phyloP scores from a whole-genome alignment of 1,139 yeast species.

The Yamadazyma sp. region DNA sequence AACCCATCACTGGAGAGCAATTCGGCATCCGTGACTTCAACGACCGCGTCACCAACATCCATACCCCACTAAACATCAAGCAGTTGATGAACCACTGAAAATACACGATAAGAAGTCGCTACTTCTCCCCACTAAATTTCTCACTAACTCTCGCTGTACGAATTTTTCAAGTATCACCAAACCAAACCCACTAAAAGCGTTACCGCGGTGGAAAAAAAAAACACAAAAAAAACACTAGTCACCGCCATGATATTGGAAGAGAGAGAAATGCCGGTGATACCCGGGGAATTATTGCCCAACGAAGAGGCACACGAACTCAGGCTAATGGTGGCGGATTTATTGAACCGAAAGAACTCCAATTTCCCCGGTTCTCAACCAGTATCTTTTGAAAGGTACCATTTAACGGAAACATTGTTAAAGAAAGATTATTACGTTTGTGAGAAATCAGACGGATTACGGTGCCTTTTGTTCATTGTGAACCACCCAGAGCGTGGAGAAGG shows the following conservation, averaged over 20 bases:
- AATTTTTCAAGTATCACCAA: not conserved
- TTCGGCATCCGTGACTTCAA: constrained; percentile 32
- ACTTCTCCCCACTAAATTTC: not conserved
- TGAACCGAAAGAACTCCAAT: constrained; percentile 50
- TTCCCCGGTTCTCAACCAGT: constrained; percentile 97
- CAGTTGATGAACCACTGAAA: not conserved
- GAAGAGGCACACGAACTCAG: constrained; percentile 68
- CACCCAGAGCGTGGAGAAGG: constrained; percentile 77
- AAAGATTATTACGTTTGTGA: constrained; percentile 85
- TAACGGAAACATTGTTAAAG: constrained; percentile 59
- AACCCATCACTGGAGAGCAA: constrained; percentile 33
- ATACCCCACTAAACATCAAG: constrained; percentile 1
- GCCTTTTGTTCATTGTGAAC: constrained; percentile 64
- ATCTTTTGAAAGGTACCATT: constrained; percentile 77
- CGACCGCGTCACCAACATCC: constrained; percentile 22
- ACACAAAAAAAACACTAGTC: not conserved
- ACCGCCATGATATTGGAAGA: constrained; percentile 33
- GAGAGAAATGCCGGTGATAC: constrained; percentile 76
- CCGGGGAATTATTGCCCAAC: constrained; percentile 76
- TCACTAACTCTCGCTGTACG: constrained; percentile 2
- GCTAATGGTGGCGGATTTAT: constrained; percentile 66
- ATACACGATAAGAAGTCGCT: too few relatives aligned
- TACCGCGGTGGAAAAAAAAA: not conserved
- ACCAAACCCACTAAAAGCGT: not conserved
- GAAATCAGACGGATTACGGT: constrained; percentile 90